Evolutionary conservation across 2,329 filamentous ascomycete genomes (phyloP), one percentile per base, ranked within the genome.

Genomic region (Stenocarpella maydis): DNA sequence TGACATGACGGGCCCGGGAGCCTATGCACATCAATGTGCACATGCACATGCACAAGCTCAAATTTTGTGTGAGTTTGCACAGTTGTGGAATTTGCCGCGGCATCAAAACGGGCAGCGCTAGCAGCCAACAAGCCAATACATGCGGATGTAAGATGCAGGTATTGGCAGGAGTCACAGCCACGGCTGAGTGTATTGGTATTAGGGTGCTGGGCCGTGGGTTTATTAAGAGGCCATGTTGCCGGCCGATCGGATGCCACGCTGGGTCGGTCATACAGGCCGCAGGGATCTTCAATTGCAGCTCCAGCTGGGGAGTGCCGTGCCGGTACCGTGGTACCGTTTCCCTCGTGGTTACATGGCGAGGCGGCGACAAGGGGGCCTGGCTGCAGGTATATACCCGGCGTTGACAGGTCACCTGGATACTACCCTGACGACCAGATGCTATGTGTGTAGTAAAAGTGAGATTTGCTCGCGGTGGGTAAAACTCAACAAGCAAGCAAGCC

Each of bases 51-150:
- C 43, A 24, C 47, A n/a, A n/a, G n/a, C n/a, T n/a, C n/a, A n/a
- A n/a, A n/a, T n/a, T 45, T 45, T 37, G 53, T 24, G n/a, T 39
- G 52, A 14, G 52, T 28, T 24, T 15, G 24, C 5, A 65, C 49
- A 65, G 61, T n/a, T 65, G 61, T 47, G 45, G 53, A 31, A 53
- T 65, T 65, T 15, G 21, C 26, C 21, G 61, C 37, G 28, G 21
- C 61, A 65, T 34, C 47, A 50, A 65, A 37, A 52, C 53, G 61
- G n/a, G 37, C 49, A 21, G 17, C 58, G 58, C 58, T 63, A 63
- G 58, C 28, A 47, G 58, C 58, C 58, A 63, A 63, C 43, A 63
- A 49, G 58, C 43, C 58, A 63, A 63, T 49, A 49, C 58, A 49
- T 49, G 58, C 58, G 41, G 28, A 24, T 28, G 58, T 26, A 43